These are phyloP conservation scores for Curvularia lunata DNA, from an alignment of 2,329 filamentous ascomycete species.

Conservation along the genomic window DNA sequence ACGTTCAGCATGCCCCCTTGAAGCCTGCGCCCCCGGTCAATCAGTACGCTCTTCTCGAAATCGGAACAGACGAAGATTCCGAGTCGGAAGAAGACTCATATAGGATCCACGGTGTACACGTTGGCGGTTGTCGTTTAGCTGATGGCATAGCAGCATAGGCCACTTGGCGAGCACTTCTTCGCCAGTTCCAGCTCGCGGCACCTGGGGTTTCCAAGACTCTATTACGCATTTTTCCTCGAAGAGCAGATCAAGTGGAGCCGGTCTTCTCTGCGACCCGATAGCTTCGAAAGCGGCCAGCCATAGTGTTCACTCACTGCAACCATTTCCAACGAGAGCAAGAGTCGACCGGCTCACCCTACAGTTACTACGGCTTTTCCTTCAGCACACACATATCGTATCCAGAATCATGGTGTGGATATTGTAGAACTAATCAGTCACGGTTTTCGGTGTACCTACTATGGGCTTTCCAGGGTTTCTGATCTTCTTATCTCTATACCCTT, in stretches of 20 bases:
- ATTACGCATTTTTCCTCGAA: background rate
- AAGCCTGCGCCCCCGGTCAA: slow-evolving; percentile 36
- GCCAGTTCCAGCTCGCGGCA: background rate
- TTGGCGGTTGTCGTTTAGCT: slow-evolving; percentile 30
- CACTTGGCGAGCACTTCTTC: background rate
- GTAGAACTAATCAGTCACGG: background rate
- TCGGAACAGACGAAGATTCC: slow-evolving; percentile 34
- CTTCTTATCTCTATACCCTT: slow-evolving; percentile 26
- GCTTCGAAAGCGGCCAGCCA: background rate
- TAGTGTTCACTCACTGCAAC: too few species aligned
- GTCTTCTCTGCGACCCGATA: background rate
- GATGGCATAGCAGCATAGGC: slow-evolving; percentile 28
- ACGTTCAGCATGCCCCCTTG: slow-evolving; percentile 13
- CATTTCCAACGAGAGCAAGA: background rate
- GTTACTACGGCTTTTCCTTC: background rate
- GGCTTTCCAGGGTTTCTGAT: slow-evolving; percentile 11
- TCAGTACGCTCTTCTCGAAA: slow-evolving; percentile 42
- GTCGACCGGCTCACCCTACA: background rate
- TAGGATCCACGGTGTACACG: slow-evolving; percentile 26
- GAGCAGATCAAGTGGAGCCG: background rate
- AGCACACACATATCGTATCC: background rate
- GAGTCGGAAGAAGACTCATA: slow-evolving; percentile 37
- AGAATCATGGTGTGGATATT: background rate
- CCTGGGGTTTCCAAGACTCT: background rate
- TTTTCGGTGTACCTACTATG: background rate